Conservation (phyloP, 495 filamentous ascomycete species). For the Tetracladium marchalianum region DNA sequence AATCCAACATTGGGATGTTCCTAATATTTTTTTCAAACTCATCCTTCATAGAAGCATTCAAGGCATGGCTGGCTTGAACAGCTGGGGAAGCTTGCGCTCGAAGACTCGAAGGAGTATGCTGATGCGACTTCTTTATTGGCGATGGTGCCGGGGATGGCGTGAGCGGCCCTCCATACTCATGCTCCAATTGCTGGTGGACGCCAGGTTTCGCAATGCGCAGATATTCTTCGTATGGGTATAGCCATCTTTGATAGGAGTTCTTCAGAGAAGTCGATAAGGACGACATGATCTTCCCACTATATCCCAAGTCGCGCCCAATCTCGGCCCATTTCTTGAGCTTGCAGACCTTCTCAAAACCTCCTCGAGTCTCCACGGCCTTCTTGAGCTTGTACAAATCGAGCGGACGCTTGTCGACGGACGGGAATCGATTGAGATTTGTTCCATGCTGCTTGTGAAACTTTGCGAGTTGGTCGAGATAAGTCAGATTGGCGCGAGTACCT, state of each 20-base stretch:
- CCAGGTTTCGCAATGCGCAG: constrained; percentile 85
- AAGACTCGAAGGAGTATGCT: constrained; percentile 56
- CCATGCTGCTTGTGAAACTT: constrained; percentile 98
- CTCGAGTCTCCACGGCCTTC: constrained; percentile 88
- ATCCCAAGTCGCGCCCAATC: constrained; percentile 92
- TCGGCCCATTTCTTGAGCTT: constrained; percentile 99
- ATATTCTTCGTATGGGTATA: constrained; percentile 95
- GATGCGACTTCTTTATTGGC: constrained; percentile 68
- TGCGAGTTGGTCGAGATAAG: constrained; percentile 87
- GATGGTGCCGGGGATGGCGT: constrained; percentile 87
- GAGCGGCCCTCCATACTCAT: constrained; percentile 85
- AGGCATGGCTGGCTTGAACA: constrained; percentile 55
- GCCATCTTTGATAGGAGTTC: constrained; percentile 94
- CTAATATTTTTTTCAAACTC: constrained; percentile 36
- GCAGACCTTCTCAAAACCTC: constrained; percentile 92
- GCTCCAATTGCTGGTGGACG: constrained; percentile 91
- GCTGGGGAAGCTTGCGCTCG: constrained; percentile 57
- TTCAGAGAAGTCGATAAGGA: constrained; percentile 98
- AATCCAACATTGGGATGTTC: constrained; percentile 46
- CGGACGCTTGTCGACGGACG: constrained; percentile 95
- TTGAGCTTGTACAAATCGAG: constrained; percentile 93
- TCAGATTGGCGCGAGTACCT: constrained; percentile 88
- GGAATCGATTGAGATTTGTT: constrained; percentile 84
- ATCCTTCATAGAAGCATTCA: constrained; percentile 53
- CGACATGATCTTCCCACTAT: constrained; percentile 99